Base-by-base conservation (phyloP, 1,284 basidiomycete species). In the Apiotrichum gamsii region DNA sequence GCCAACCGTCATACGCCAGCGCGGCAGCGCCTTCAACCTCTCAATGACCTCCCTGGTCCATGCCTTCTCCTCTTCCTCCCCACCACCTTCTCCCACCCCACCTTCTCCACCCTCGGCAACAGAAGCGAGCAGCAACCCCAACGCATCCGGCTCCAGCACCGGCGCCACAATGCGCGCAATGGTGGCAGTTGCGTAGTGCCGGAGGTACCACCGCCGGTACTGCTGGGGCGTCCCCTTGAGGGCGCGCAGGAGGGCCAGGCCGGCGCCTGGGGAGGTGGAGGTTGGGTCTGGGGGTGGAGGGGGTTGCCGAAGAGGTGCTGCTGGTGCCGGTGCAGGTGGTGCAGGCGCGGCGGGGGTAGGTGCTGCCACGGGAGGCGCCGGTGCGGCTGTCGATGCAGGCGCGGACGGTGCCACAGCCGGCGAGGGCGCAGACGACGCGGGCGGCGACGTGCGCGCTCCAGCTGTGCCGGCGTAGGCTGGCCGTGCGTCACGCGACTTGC, bases 101-200 rank as follows among this genome's bases (percentile, higher is more conserved):
- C 13, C 28, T 3, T 15, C 8, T 9, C 6, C 5, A 9, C 37
- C 40, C 0, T 14, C 33, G 3, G 16, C 35, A 16, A 67, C 36
- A 1, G 58, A 54, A 1, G 52, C 9, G 5, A 67, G 50, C 9
- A 70, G 42, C 28, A 57, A 19, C 2, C 59, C 69, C 6, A 70
- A 49, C 10, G 50, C 52, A 46, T 72, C 70, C 0, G 70, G 70
- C 40, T 70, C 69, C 11, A 72, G 52, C 4, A 68, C 54, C 8
- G 51, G 43, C 9, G 46, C 51, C 6, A 66, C 41, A 23, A 68
- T 62, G 6, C 28, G 51, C 3, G 56, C 34, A 8, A 67, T 39
- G 28, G 54, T 51, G 11, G 3, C 32, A 4, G 66, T 45, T 5
- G 60, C 51, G 31, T 64, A 64, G 37, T 59, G 46, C 8, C 47